Percentiles rank a stretch among this genome's conserved stretches.
Conservation (phyloP, 108 stramenopile genomes). For the Nitzschia sp. region DNA sequence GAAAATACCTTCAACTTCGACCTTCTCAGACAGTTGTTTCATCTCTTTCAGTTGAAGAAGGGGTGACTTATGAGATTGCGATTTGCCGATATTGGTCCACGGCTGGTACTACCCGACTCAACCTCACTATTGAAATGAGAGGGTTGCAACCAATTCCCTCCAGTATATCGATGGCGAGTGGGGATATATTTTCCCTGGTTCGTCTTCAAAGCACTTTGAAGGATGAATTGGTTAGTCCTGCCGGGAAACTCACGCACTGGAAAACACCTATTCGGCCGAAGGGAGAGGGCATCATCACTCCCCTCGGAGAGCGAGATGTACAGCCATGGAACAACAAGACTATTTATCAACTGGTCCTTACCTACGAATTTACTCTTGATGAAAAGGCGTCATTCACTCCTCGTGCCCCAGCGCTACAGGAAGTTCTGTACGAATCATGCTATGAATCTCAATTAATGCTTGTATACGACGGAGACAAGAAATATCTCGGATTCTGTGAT, state of each 20-base stretch:
- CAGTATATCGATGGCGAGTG: constrained; percentile 11
- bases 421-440: constrained; percentile 65
- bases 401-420: constrained; percentile 47
- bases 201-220: constrained; percentile 33
- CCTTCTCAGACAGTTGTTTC: constrained; percentile 52
- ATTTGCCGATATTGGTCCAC: constrained; percentile 67
- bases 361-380: constrained; percentile 57
- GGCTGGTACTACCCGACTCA: constrained; percentile 45
- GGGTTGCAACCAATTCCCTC: constrained; percentile 51
- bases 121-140: constrained; percentile 54
- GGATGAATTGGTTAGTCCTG: constrained; percentile 55
- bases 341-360: constrained; percentile 52
- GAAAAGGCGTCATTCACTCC: constrained; percentile 47
- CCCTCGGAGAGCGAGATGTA: constrained; percentile 52
- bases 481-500: constrained; percentile 44
- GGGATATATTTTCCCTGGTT: constrained; percentile 35
- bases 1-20: constrained; percentile 44
- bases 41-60: constrained; percentile 46
- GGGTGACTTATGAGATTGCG: constrained; percentile 55
- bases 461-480: constrained; percentile 62
- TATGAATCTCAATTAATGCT: constrained; percentile 64
- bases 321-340: constrained; percentile 43
- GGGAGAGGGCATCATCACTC: constrained; percentile 27
- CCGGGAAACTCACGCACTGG: constrained; percentile 52
- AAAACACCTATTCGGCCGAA: constrained; percentile 52